Conservation (phyloP, 1,284 basidiomycete genomes). For the Apiotrichum gamsii region DNA sequence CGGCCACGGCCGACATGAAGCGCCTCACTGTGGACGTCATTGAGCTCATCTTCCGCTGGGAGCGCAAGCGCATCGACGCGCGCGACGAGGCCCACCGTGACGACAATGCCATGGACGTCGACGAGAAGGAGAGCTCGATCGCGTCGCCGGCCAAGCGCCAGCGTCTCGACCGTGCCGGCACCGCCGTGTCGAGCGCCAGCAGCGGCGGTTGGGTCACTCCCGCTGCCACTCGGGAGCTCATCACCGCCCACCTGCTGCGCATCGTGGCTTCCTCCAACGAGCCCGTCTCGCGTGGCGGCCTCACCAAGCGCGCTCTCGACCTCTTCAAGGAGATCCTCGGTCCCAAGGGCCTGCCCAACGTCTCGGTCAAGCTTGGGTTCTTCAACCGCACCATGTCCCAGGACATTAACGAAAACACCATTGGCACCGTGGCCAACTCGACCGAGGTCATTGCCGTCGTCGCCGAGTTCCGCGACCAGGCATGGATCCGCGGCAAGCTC, state of each 20-base stretch:
- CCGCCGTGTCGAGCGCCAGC: slow-evolving; percentile 45
- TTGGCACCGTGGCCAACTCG: slow-evolving; percentile 70
- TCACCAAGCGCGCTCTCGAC: slow-evolving; percentile 69
- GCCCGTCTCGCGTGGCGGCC: slow-evolving; percentile 55
- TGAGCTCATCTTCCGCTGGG: slow-evolving; percentile 84
- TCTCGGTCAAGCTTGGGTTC: slow-evolving; percentile 83
- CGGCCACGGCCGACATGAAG: slow-evolving; percentile 73
- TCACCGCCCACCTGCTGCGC: slow-evolving; percentile 89
- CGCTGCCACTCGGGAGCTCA: slow-evolving; percentile 71
- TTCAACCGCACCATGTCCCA: slow-evolving; percentile 76
- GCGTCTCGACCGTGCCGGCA: slow-evolving; percentile 49
- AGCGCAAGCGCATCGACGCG: slow-evolving; percentile 56
- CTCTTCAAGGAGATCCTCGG: slow-evolving; percentile 77
- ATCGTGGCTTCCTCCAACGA: slow-evolving; percentile 72
- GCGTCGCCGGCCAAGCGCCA: slow-evolving; percentile 48
- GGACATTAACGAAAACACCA: slow-evolving; percentile 68
- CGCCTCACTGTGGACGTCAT: slow-evolving; percentile 74
- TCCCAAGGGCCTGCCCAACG: slow-evolving; percentile 83
- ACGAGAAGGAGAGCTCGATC: slow-evolving; percentile 23
- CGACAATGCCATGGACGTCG: slow-evolving; percentile 45
- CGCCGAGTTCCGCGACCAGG: slow-evolving; percentile 71
- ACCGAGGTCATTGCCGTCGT: slow-evolving; percentile 88
- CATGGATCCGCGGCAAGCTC: slow-evolving; percentile 75
- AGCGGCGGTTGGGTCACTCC: slow-evolving; percentile 65
- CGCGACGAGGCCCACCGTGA: slow-evolving; percentile 22